Evolutionary conservation across 2,329 filamentous ascomycete genomes (phyloP).

Genomic region (Trichoderma citrinoviride): DNA sequence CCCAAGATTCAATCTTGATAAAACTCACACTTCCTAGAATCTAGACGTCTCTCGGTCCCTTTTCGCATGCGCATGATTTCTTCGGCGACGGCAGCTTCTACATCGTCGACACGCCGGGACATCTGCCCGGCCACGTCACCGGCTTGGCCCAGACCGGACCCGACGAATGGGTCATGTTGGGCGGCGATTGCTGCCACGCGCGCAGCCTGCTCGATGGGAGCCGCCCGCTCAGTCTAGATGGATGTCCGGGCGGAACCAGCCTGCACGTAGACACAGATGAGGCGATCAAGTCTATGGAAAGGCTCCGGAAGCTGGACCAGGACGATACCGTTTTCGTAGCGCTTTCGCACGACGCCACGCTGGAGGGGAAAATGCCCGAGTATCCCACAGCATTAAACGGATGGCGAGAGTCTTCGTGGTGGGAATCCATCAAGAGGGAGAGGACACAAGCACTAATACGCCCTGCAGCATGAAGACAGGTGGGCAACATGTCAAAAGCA

Average conservation of each 20-base stretch:
- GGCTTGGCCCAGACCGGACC: not conserved
- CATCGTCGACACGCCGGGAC: constrained; percentile 1
- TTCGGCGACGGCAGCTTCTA: not conserved
- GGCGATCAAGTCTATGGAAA: not conserved
- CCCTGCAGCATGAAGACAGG: not conserved
- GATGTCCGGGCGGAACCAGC: not conserved
- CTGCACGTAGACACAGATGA: not conserved
- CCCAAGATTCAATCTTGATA: fast-evolving
- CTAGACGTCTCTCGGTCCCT: not conserved
- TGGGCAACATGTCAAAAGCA: too few species aligned
- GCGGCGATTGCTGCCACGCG: not conserved
- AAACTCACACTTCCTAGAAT: not conserved
- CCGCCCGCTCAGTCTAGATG: not conserved
- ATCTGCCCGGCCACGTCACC: not conserved
- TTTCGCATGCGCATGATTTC: not conserved
- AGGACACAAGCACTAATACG: not conserved
- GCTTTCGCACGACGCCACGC: not conserved
- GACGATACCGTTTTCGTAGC: not conserved
- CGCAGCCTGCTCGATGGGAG: not conserved
- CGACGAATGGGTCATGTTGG: not conserved
- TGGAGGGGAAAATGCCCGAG: not conserved
- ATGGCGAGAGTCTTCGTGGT: not conserved
- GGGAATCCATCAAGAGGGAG: not conserved
- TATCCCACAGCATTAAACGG: not conserved
- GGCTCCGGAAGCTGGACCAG: not conserved